Evolutionary conservation across 768 basidiomycete species (phyloP), one percentile per base, ranked within the genome.

Genomic region (Brasilioporus rufonigricans): DNA sequence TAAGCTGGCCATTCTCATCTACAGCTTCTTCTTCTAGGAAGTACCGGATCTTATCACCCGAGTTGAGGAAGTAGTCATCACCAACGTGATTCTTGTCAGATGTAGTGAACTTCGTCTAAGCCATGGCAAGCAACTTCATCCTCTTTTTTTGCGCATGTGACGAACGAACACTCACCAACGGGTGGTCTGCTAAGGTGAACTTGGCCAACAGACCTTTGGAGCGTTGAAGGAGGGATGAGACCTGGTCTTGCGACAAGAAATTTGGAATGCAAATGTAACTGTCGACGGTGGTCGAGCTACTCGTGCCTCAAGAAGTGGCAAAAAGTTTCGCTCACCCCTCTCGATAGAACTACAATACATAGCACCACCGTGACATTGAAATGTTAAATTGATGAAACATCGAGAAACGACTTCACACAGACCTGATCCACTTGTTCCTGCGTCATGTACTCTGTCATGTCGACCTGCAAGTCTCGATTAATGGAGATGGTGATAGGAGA

Each of bases 41-140:
- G 71, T 86, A 98, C 7, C 90, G 85, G 76, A 98, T 91, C 78
- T 97, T 97, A 71, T 98, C 93, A 2, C 93, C 92, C 1, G 92
- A 94, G 29, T 75, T 81, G 44, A 99, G 76, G 65, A 99, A 99
- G 71, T 98, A 98, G 31, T 92, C 85, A 65, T 98, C 94, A 1
- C 94, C 94, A 24, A 93, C 79, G 61, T 93, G 91, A 50, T 86
- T 77, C 53, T 81, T 75, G 55, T 90, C 85, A 6, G 70, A 71
- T 0, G 93, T 94, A 16, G 88, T 90, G 72, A 99, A 99, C 66
- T 84, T 89, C 13, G 94, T 98, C 93, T 93, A 47, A 53, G 21
- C 18, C 26, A 31, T 27, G 26, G 18, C 36, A 38, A 45, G 33
- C 1, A 32, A 26, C 18, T 4, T 44, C 21, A 48, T 29, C 44